Evolutionary conservation across 441 rosid species (phyloP).

Genomic region (Populus trichocarpa): DNA sequence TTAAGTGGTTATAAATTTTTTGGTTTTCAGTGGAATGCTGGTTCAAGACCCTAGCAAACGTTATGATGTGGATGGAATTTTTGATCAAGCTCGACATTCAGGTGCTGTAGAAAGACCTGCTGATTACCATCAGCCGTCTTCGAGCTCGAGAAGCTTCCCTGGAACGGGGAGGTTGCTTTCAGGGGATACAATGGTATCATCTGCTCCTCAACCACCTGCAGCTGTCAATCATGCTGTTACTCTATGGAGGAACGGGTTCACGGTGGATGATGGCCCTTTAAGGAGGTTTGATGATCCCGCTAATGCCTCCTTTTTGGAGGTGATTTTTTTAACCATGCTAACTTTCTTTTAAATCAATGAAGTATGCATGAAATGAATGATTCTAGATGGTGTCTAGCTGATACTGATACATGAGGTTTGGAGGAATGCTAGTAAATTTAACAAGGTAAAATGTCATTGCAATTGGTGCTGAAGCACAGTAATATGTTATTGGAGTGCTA

Average conservation of each 20-base stretch:
- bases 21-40: slow-evolving; percentile 68
- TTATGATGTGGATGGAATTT: slow-evolving; percentile 78
- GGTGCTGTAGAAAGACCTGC: slow-evolving; percentile 49
- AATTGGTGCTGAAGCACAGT: background rate
- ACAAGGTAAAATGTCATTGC: background rate
- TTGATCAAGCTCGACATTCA: slow-evolving; percentile 69
- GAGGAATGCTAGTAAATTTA: background rate
- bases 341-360: no score
- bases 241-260: slow-evolving; percentile 94
- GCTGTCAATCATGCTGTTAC: slow-evolving; percentile 66
- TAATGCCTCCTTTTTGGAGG: slow-evolving; percentile 94
- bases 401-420: background rate
- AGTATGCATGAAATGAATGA: no score
- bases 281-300: slow-evolving; percentile 90
- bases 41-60: slow-evolving; percentile 83
- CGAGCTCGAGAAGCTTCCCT: slow-evolving; percentile 76
- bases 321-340: slow-evolving; percentile 17
- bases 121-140: slow-evolving; percentile 43
- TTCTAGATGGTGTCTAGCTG: no score
- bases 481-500: background rate
- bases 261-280: slow-evolving; percentile 90
- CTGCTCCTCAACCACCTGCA: slow-evolving; percentile 72
- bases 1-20: background rate
- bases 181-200: slow-evolving; percentile 53
- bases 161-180: slow-evolving; percentile 85